Evolutionary conservation across 768 basidiomycete species (phyloP).

Genomic region (Mycena leptocephala): DNA sequence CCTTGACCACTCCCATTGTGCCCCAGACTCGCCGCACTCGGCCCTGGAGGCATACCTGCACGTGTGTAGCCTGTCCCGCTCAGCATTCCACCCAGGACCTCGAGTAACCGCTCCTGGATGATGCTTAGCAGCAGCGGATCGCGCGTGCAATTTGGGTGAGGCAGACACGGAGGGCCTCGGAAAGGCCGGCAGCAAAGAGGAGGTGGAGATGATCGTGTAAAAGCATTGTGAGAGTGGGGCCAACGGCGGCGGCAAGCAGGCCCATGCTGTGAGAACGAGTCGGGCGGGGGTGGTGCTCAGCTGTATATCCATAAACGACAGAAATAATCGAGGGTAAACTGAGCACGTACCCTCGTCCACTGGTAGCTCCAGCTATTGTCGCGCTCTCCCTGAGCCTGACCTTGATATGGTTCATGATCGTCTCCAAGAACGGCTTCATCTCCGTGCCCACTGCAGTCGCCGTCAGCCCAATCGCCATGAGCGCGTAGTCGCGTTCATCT

Average conservation of each 20-base stretch:
- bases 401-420: slow-evolving; percentile 92
- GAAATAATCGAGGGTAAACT: too few species aligned
- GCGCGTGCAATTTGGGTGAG: slow-evolving; percentile 87
- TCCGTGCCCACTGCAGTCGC: slow-evolving; percentile 93
- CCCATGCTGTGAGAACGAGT: slow-evolving; percentile 97
- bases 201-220: slow-evolving; percentile 97
- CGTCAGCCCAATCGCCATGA: slow-evolving; percentile 97
- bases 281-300: slow-evolving; percentile 85
- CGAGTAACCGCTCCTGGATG: too few species aligned
- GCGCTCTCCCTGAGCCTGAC: slow-evolving; percentile 24
- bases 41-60: too few species aligned
- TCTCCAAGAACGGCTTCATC: slow-evolving; percentile 97
- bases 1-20: too few species aligned
- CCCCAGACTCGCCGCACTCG: too few species aligned
- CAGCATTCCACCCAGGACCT: too few species aligned
- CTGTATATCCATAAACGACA: background rate
- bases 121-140: slow-evolving; percentile 92
- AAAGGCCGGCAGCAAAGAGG: slow-evolving; percentile 91
- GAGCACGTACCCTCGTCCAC: slow-evolving; percentile 54
- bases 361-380: background rate
- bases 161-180: slow-evolving; percentile 89
- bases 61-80: too few species aligned
- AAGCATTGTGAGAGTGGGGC: slow-evolving; percentile 95
- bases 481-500: slow-evolving; percentile 84
- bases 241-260: slow-evolving; percentile 95